Base-by-base conservation (phyloP, 768 basidiomycete species). In the Termitomyces sp. region DNA sequence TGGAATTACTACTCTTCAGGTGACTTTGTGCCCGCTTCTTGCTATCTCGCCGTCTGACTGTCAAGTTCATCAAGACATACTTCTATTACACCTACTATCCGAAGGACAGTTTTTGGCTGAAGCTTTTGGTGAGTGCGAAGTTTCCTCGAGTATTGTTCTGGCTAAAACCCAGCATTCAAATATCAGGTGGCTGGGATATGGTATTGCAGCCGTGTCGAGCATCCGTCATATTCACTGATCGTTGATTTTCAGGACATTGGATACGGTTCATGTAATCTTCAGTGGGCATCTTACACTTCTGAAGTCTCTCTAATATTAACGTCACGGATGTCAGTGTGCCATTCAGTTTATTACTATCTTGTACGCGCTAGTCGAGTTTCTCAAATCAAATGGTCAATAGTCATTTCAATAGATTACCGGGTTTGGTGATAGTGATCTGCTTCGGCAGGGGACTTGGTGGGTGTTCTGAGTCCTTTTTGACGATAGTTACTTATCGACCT, bases 1-100 rank as follows among this genome's bases (percentile, higher is more conserved):
- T 56, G 77, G 79, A 10, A 75, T 80, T 26, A 80, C 78, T 2
- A 75, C 73, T 14, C 65, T 79, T 26, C 78, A 79, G 69, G 77
- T 72, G 47, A 54, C 69, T 46, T 34, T 34, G 24, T 24, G n/a
- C 24, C 14, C 40, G 10, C 24, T 5, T 22, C 33, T 42, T n/a
- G 42, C 10, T 33, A 0, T 24, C n/a, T 0, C 22, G 12, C 10
- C 46, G 30, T 27, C 55, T 48, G 47, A 62, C 33, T 37, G 22
- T 36, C 14, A 9, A 18, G 18, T 39, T 32, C 3, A 33, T 39
- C 10, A 54, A 80, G 78, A 62, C 70, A 16, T 79, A 79, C 64
- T 76, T 77, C 51, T 80, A 80, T 62, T 79, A 71, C 53, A 60
- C 69, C 39, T 68, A 70, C 43, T 78, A 74, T 60, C 76, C 76